Evolutionary conservation across 2,329 filamentous ascomycete species (phyloP), one percentile per base, ranked within the genome.

Genomic region (Aspergillus brunneoviolaceus): DNA sequence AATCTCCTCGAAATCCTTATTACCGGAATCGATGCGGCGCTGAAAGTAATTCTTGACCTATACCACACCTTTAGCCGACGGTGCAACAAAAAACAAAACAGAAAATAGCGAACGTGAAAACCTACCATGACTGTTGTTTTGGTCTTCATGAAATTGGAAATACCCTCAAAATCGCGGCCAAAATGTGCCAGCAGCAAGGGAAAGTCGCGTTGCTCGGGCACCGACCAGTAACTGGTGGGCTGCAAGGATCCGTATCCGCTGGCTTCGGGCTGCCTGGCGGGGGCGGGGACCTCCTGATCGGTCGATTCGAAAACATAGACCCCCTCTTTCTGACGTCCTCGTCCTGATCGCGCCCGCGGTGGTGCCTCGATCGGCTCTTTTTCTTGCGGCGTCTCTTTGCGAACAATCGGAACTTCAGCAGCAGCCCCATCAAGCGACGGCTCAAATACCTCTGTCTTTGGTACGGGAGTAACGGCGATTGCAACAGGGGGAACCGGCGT

Each of bases 71-170:
- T 57, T 10, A 51, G 39, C 35, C 49, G 27, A 16, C 6, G 33
- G 12, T 35, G 4, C 11, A 35, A 35, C 12, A 35, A 12, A 6
- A 61, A 27, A 21, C 39, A 53, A 50, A 53, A 48, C 42, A 39
- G 25, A 39, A 33, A 50, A 10, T 23, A 58, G 6, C 7, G 27
- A 27, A 52, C 49, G 16, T 50, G 27, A 33, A 23, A 54, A 39
- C 77, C 65, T 73, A 82, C 80, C 80, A 82, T 82, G 1, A 79
- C 79, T n/a, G 77, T 74, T 11, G 80, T 82, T 66, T 82, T 82
- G 1, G 80, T 80, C 64, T 80, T 82, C 80, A 82, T 81, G 52
- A 77, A 78, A 47, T 77, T 74, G 4, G 80, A 79, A 58, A 82
- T 82, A 14, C 74, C 77, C 59, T 79, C 77, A 63, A 80, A 82